Conservation (phyloP, 208 protist genomes). For the Acanthamoeba healyi region DNA sequence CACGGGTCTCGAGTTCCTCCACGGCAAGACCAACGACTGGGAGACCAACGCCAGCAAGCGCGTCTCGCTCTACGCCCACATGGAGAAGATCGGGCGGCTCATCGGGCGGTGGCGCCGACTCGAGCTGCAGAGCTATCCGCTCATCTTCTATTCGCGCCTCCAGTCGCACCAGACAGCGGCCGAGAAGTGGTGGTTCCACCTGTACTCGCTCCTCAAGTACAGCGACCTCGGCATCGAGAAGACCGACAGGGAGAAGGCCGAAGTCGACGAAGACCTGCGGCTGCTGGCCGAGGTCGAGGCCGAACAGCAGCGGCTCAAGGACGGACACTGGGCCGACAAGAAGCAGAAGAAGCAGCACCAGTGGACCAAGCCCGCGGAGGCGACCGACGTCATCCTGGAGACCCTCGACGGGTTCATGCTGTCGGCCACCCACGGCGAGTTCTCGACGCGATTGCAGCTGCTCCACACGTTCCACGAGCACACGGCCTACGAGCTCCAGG, state of each 20-base stretch:
- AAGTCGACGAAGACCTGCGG: not conserved
- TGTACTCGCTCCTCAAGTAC: constrained; percentile 84
- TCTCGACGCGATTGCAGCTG: constrained; percentile 84
- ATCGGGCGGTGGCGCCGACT: constrained; percentile 97
- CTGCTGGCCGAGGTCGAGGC: not conserved
- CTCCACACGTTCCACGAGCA: constrained; percentile 84
- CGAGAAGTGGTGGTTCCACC: constrained; percentile 86
- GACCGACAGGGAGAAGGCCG: not conserved
- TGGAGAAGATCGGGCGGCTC: constrained; percentile 93
- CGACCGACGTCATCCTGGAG: constrained; percentile 67
- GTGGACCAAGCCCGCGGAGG: not conserved
- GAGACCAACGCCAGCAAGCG: constrained; percentile 95
- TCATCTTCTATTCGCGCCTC: constrained; percentile 76
- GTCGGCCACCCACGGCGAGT: constrained; percentile 87
- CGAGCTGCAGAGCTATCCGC: constrained; percentile 96
- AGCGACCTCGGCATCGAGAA: constrained; percentile 43
- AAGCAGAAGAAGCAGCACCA: constrained; percentile 23
- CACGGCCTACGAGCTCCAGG: constrained; percentile 66
- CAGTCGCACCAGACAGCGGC: constrained; percentile 75
- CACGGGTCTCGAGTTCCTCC: constrained; percentile 95
- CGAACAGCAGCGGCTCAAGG: not conserved
- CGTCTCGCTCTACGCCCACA: constrained; percentile 86
- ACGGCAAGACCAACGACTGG: constrained; percentile 96
- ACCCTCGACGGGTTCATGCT: constrained; percentile 84
- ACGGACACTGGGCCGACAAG: not conserved